phyloP scores from a whole-genome alignment of 352 stramenopile species.

The Phytopythium vexans region DNA sequence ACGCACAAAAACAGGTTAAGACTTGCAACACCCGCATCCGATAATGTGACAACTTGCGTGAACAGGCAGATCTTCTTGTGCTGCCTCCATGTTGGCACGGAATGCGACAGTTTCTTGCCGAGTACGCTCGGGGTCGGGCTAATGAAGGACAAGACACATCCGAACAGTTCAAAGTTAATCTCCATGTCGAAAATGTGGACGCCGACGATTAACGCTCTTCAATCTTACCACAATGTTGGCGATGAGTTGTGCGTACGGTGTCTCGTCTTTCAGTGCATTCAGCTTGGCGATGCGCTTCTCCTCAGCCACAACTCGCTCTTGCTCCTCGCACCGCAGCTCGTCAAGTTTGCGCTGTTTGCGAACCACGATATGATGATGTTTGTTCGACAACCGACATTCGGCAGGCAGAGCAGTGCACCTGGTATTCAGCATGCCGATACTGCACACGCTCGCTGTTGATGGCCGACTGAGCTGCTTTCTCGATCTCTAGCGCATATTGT shows the following conservation, averaged over 20 bases:
- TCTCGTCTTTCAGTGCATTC: constrained; percentile 60
- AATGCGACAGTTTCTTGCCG: constrained; percentile 72
- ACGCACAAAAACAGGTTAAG: not conserved
- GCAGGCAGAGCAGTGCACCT: constrained; percentile 22
- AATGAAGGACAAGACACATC: not conserved
- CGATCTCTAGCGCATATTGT: constrained; percentile 24
- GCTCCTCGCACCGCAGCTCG: constrained; percentile 29
- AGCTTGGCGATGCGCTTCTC: constrained; percentile 37
- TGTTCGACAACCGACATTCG: not conserved
- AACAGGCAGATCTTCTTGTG: constrained; percentile 50
- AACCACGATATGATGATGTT: not conserved
- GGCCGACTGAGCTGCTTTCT: constrained; percentile 26
- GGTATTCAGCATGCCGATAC: constrained; percentile 49
- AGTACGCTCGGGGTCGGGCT: constrained; percentile 62
- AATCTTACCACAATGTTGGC: constrained; percentile 44
- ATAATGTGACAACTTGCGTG: constrained; percentile 21
- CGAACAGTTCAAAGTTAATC: not conserved
- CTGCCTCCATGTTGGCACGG: constrained; percentile 57
- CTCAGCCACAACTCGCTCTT: constrained; percentile 23
- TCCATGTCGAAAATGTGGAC: not conserved
- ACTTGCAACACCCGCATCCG: not conserved
- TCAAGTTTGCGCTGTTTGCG: constrained; percentile 48
- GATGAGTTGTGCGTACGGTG: constrained; percentile 65
- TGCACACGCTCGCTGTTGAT: constrained; percentile 68
- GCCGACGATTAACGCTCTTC: not conserved